Evolutionary conservation across 371 early-diverging fungal species (phyloP).

Genomic region (Zancudomyces culisetae): DNA sequence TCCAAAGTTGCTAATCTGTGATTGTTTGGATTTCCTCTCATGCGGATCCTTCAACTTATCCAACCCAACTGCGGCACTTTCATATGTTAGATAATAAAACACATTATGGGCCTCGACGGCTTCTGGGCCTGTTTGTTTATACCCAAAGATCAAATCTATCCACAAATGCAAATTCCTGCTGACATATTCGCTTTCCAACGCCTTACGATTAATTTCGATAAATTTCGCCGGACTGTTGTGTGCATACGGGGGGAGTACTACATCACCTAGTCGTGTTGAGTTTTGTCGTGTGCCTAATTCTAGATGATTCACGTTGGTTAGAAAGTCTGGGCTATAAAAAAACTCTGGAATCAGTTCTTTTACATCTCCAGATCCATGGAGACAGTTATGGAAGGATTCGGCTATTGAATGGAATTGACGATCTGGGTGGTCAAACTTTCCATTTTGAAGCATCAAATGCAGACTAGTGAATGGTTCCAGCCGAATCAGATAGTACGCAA

Average conservation of each 20-base stretch:
- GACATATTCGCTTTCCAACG: conserved; percentile 80
- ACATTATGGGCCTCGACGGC: conserved; percentile 69
- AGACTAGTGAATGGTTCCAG: conserved; percentile 49
- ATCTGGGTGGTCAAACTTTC: conserved; percentile 56
- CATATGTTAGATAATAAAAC: conserved; percentile 50
- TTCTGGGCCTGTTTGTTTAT: conserved; percentile 62
- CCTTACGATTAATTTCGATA: conserved; percentile 65
- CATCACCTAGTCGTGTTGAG: conserved; percentile 31
- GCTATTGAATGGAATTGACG: conserved; percentile 27
- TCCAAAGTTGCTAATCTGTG: conserved; percentile 88
- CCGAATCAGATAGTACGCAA: conserved; percentile 44
- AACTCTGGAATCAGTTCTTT: conserved; percentile 63
- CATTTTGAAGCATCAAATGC: conserved; percentile 46
- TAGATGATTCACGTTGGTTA: conserved; percentile 35
- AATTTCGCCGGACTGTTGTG: conserved; percentile 67
- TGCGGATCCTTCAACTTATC: conserved; percentile 72
- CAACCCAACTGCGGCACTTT: conserved; percentile 64
- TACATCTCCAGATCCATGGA: conserved; percentile 35
- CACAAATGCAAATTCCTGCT: conserved; percentile 64
- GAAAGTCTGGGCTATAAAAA: conserved; percentile 51
- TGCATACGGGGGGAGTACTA: conserved; percentile 72
- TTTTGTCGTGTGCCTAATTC: conserved; percentile 38
- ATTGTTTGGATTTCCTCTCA: conserved; percentile 76
- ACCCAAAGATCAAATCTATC: conserved; percentile 83
- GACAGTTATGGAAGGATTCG: conserved; percentile 21